Evolutionary conservation across 306 rosid species (phyloP).

Genomic region (Acacia acuminata): DNA sequence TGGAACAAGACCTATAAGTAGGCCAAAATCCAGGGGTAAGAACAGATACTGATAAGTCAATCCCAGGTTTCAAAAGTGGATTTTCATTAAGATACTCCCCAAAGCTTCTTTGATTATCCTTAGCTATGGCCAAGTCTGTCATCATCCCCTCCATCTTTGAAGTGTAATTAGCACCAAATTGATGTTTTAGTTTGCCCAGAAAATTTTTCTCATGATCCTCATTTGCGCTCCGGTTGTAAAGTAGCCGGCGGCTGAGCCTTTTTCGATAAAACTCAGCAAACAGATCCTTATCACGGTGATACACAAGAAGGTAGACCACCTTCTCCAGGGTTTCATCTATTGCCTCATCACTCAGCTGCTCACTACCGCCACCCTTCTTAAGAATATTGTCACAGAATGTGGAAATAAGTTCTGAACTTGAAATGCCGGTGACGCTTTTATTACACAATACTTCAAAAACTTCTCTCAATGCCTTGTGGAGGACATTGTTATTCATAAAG

Average conservation of each 20-base stretch:
- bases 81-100: background rate
- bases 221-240: background rate
- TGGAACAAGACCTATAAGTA: conserved; percentile 58
- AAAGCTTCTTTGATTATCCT: background rate
- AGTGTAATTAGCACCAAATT: background rate
- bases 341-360: background rate
- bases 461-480: conserved; percentile 40
- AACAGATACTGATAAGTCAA: conserved; percentile 59
- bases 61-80: background rate
- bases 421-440: conserved; percentile 27
- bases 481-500: background rate
- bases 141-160: background rate
- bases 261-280: background rate
- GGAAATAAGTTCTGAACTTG: conserved; percentile 90
- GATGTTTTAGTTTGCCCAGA: background rate
- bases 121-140: background rate
- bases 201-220: background rate
- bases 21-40: conserved; percentile 68
- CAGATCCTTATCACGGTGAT: background rate
- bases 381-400: conserved; percentile 87
- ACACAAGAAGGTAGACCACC: background rate
- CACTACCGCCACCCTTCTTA: conserved; percentile 27
- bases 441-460: conserved; percentile 91
- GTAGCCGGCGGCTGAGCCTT: background rate
- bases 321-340: background rate